Evolutionary conservation across 768 basidiomycete genomes (phyloP).

Genomic region (Roridomyces roridus): DNA sequence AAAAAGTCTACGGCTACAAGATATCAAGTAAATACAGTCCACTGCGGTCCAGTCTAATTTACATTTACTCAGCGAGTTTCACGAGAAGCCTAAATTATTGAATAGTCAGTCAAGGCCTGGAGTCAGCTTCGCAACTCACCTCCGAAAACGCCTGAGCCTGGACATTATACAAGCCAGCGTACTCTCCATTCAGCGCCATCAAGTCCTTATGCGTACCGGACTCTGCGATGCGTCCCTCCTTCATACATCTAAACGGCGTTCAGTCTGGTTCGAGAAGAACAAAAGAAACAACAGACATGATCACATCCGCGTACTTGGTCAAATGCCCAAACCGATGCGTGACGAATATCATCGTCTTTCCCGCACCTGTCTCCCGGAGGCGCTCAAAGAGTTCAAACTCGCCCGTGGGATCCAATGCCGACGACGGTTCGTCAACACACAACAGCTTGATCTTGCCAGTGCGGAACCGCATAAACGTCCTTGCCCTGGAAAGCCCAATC

Average conservation of each 20-base stretch:
- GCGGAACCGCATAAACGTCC: slow-evolving; percentile 25
- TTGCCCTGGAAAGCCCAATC: slow-evolving; percentile 3
- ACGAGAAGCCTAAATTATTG: no score
- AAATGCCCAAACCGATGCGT: slow-evolving; percentile 25
- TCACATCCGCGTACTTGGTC: slow-evolving; percentile 25
- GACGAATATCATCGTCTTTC: slow-evolving; percentile 26
- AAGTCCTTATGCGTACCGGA: slow-evolving; percentile 19
- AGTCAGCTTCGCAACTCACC: neutral
- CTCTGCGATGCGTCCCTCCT: slow-evolving; percentile 21
- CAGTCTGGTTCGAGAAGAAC: neutral
- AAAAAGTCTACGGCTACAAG: no score
- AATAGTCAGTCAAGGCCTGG: no score
- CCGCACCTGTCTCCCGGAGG: slow-evolving; percentile 10
- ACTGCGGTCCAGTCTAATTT: no score
- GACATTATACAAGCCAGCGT: slow-evolving; percentile 29
- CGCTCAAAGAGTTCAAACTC: slow-evolving; percentile 24
- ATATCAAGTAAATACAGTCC: no score
- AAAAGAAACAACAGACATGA: slow-evolving; percentile 9
- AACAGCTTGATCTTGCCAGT: slow-evolving; percentile 21
- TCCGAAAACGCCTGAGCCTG: slow-evolving; percentile 37
- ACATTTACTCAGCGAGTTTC: no score
- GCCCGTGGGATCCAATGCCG: slow-evolving; percentile 23
- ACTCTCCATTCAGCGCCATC: slow-evolving; percentile 18
- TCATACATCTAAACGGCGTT: slow-evolving; percentile 18
- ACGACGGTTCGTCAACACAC: slow-evolving; percentile 25